Base-by-base conservation (phyloP, 768 basidiomycete species). In the Gloeostereum incarnatum region DNA sequence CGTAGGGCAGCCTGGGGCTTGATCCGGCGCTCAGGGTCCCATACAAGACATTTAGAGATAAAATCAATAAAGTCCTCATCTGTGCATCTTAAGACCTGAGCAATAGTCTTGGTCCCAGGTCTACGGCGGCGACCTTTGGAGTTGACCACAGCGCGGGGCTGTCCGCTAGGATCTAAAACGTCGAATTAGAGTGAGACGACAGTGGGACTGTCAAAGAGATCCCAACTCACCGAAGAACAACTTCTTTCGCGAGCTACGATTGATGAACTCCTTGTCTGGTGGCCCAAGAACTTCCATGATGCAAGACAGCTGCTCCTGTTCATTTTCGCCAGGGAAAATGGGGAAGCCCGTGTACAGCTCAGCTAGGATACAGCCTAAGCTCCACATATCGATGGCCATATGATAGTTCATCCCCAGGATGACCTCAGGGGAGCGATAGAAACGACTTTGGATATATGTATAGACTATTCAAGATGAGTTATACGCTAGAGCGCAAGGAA, bases 381-480 rank as follows among this genome's bases (percentile, higher is more conserved):
- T 94, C 96, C 96, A 99, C 93, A 99, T 99, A 56, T 98, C 91
- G 45, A 93, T 94, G 23, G 88, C 92, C 91, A 96, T 98, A 55
- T 94, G 90, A 58, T 99, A 99, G 57, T 92, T 96, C 85, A 94
- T 89, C 38, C 96, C 96, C 26, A 99, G 75, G 40, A 99, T 99
- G 49, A 99, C 94, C 62, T 99, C 96, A 3, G 96, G 96, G 14
- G 92, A 96, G n/a, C 96, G 90, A 63, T 99, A 99, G 68, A 99
- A 99, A 29, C 96, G 88, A 63, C 91, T 94, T 60, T 98, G 96
- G 47, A 99, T 98, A 55, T 99, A 99, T 1, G 96, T 99, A 59
- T 98, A 99, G 45, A 99, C 96, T 99, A 45, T 18, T 30, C 31
- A 42, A 30, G 33, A 24, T 36, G 32, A 45, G 26, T 39, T 23